Conservation (phyloP, 352 stramenopile genomes). For the Thalassiosira livingstoniorum region DNA sequence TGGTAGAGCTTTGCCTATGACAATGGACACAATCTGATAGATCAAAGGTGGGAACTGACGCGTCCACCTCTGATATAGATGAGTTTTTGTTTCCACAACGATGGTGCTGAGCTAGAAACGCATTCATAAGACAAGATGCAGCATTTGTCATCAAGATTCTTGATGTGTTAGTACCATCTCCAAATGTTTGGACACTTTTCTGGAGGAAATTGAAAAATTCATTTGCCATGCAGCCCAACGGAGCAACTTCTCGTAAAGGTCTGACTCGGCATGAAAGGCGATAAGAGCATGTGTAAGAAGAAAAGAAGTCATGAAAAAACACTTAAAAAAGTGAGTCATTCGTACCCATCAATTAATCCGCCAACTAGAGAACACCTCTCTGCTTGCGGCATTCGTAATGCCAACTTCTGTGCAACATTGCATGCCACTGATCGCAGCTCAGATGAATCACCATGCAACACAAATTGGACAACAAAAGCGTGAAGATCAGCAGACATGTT, state of each 20-base stretch:
- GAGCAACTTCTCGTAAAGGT: constrained; percentile 57
- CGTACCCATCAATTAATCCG: constrained; percentile 61
- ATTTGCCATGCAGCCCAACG: constrained; percentile 56
- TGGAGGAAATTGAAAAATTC: constrained; percentile 72
- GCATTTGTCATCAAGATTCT: too few relatives aligned
- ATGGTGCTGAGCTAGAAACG: too few relatives aligned
- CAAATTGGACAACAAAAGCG: constrained; percentile 77
- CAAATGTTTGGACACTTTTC: too few relatives aligned
- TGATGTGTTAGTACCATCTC: too few relatives aligned
- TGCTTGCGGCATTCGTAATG: constrained; percentile 22
- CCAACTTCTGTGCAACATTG: constrained; percentile 64
- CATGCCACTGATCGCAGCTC: constrained; percentile 64
- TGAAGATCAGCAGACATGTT: constrained; percentile 68
- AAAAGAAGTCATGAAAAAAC: too few relatives aligned
- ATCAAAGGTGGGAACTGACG: constrained; percentile 57
- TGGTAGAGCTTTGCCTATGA: constrained; percentile 49
- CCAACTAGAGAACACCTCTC: constrained; percentile 63
- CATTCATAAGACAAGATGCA: too few relatives aligned
- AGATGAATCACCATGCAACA: constrained; percentile 63
- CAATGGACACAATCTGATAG: constrained; percentile 76
- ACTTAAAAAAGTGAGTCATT: too few relatives aligned
- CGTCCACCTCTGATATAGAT: too few relatives aligned
- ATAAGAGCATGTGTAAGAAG: too few relatives aligned
- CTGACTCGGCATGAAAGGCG: too few relatives aligned
- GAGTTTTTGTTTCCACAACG: constrained; percentile 35